These are phyloP conservation scores for Conringia planisiliqua DNA, from an alignment of 345 rosid species.

Conservation along the genomic window DNA sequence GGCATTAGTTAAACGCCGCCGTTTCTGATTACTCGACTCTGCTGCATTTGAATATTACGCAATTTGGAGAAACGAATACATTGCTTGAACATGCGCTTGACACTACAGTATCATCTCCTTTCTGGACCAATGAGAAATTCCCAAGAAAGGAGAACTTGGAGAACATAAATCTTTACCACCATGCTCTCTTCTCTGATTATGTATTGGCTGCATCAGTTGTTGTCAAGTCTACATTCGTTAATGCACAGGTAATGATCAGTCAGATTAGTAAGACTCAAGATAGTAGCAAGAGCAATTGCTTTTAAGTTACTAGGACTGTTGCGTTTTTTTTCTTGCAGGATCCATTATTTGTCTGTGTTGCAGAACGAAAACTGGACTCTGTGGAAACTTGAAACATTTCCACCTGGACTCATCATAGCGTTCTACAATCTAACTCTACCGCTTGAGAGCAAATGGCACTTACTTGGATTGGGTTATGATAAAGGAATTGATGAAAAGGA, in stretches of 20 bases:
- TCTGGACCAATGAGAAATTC: constrained; percentile 72
- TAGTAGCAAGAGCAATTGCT: neutral
- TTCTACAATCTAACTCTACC: constrained; percentile 51
- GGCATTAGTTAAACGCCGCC: too few relatives aligned
- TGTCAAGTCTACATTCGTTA: constrained; percentile 28
- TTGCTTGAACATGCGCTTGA: constrained; percentile 91
- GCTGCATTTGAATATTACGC: constrained; percentile 77
- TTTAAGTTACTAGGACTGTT: neutral
- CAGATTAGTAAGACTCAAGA: neutral
- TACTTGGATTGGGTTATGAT: constrained; percentile 61
- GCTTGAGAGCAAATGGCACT: constrained; percentile 56
- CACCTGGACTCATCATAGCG: constrained; percentile 59
- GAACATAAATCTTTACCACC: constrained; percentile 47
- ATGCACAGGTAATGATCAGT: constrained; percentile 22
- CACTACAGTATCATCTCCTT: constrained; percentile 75
- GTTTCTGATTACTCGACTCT: constrained; percentile 43
- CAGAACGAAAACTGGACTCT: constrained; percentile 51
- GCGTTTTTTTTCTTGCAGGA: constrained; percentile 4
- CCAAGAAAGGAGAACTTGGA: constrained; percentile 79
- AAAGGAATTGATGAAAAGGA: constrained; percentile 36
- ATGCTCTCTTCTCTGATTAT: constrained; percentile 33
- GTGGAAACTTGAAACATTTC: constrained; percentile 59
- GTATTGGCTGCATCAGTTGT: constrained; percentile 36
- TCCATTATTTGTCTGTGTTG: constrained; percentile 5
- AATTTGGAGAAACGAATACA: constrained; percentile 84